Evolutionary conservation across 345 rosid genomes (phyloP).

Genomic region (Rhizophora apiculata): DNA sequence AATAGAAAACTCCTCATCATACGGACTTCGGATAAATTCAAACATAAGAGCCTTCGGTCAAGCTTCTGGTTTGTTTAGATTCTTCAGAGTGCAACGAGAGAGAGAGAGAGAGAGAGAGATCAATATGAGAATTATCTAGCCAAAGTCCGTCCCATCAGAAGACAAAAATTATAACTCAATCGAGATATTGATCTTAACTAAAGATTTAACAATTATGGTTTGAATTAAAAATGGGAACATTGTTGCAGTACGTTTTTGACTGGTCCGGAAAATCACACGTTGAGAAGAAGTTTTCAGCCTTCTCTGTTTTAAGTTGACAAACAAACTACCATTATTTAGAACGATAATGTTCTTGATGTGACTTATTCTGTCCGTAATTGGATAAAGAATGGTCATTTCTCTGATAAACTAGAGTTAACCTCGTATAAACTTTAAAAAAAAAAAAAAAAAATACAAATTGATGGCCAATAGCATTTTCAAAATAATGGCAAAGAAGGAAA

Average conservation of each 20-base stretch:
- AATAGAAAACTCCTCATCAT: too few relatives aligned
- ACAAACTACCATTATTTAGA: background rate
- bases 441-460: too few relatives aligned
- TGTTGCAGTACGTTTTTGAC: constrained; percentile 23
- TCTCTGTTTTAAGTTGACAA: constrained; percentile 16
- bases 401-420: too few relatives aligned
- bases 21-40: too few relatives aligned
- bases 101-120: too few relatives aligned
- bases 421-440: too few relatives aligned
- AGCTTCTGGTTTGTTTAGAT: too few relatives aligned
- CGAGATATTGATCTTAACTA: constrained; percentile 2
- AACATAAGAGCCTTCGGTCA: too few relatives aligned
- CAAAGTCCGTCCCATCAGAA: constrained; percentile 23
- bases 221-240: constrained; percentile 2
- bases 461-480: too few relatives aligned
- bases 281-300: background rate
- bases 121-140: background rate
- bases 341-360: background rate
- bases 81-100: too few relatives aligned
- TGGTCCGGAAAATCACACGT: background rate
- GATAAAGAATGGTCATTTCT: background rate
- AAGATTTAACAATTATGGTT: background rate
- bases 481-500: too few relatives aligned
- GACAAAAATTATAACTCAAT: constrained; percentile 2
- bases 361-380: background rate